These are phyloP conservation scores for Aspergillus sp. DNA, from an alignment of 2,329 filamentous ascomycete species.

Conservation along the genomic window DNA sequence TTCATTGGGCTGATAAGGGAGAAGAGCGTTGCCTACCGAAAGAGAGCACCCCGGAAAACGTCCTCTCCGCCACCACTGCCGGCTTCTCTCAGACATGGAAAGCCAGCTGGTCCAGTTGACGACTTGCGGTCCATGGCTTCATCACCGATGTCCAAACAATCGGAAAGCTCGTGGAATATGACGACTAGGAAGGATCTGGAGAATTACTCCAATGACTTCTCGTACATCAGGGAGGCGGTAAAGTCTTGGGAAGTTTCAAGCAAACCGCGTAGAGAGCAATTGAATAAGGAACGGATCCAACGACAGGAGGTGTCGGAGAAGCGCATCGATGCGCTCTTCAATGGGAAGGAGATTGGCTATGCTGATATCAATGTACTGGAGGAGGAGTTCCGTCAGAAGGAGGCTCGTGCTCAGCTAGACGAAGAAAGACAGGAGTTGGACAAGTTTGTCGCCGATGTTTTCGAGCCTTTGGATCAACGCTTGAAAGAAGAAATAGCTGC, in stretches of 20 bases:
- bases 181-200: conserved; percentile 37
- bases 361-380: conserved; percentile 59
- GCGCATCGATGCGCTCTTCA: conserved; percentile 57
- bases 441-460: conserved; percentile 53
- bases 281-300: conserved; percentile 51
- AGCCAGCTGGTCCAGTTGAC: conserved; percentile 29
- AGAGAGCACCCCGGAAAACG: conserved; percentile 28
- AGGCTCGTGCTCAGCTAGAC: conserved; percentile 53
- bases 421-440: conserved; percentile 57
- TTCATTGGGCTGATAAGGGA: conserved; percentile 51
- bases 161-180: conserved; percentile 37
- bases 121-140: conserved; percentile 41
- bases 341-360: conserved; percentile 60
- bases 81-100: conserved; percentile 35
- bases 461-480: conserved; percentile 51
- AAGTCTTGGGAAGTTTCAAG: conserved; percentile 52
- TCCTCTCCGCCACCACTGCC: conserved; percentile 34
- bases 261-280: conserved; percentile 45
- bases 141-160: conserved; percentile 34
- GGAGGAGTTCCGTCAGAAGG: conserved; percentile 56
- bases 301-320: conserved; percentile 56
- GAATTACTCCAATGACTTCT: conserved; percentile 45
- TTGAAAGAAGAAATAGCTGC: conserved; percentile 54
- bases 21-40: conserved; percentile 46
- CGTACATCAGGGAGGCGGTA: conserved; percentile 45